Evolutionary conservation across 2,329 filamentous ascomycete genomes (phyloP), one percentile per base, ranked within the genome.

Genomic region (Ploettnerulaceae sp.): DNA sequence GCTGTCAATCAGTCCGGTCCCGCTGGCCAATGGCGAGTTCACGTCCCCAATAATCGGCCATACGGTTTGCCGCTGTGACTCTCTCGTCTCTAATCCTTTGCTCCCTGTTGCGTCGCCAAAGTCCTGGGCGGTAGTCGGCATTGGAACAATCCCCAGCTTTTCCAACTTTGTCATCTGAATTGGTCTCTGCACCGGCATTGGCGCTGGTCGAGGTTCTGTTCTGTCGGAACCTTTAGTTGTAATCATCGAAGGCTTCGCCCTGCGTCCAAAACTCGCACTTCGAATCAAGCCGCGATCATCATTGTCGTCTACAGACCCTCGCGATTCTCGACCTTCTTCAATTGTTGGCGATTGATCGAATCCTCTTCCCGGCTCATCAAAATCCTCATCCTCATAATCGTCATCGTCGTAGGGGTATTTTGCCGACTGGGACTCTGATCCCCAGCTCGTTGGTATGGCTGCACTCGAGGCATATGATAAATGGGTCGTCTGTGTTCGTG

Each of bases 381-480:
- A 8, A 5, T 37, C 39, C 22, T 49, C 43, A n/a, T 46, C 46
- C 35, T 47, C 42, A 25, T 54, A 51, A 17, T 59, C 56, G 28
- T 58, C 56, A 24, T 61, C 56, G 25, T 67, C 67, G 34, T 73
- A 63, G 3, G 62, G 67, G 24, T 55, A 48, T 50, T n/a, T n/a
- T n/a, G n/a, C n/a, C n/a, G 47, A 63, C 2, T 71, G 70, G 0
- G 74, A 75, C 9, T 66, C 62, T 4, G 71, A 75, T 4, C 72
- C 77, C 77, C 83, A 89, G 55, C 72, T 80, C 15, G 80, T 77
- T 1, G 85, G 84, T 62, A 89, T 86, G 0, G 78, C 84, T 26
- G 80, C 77, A 56, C 84, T 89, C 2, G 86, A 89, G 17, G 79
- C 84, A 58, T 79, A 83, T 0, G 85, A 88, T 21, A 72, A 72